These are phyloP conservation scores for Monosporozyma solicola DNA, from an alignment of 805 yeast species.

Conservation along the genomic window DNA sequence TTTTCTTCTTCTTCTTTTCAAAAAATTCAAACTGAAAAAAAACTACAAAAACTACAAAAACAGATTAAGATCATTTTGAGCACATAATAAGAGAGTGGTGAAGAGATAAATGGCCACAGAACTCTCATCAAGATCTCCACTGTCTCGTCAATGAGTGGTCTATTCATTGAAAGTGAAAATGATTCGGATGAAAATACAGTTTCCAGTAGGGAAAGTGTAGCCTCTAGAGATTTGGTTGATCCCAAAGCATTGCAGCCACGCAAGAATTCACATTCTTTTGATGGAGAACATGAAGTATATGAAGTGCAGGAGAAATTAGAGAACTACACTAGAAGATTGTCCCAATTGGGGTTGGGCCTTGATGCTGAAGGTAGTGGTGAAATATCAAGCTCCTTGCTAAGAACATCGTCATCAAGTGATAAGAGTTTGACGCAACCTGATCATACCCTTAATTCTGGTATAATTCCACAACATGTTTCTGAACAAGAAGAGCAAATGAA, in stretches of 20 bases:
- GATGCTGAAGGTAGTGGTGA: constrained; percentile 8
- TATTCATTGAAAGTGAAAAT: constrained; percentile 24
- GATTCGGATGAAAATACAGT: constrained; percentile 9
- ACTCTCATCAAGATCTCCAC: not conserved
- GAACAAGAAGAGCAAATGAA: not conserved
- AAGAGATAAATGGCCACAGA: not conserved
- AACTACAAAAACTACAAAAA: no score
- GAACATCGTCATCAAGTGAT: not conserved
- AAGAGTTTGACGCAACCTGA: not conserved
- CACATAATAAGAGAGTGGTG: not conserved
- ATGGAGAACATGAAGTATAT: not conserved
- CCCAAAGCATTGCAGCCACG: not conserved
- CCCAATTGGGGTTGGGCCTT: constrained; percentile 20
- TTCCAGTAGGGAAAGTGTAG: not conserved
- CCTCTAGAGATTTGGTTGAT: not conserved
- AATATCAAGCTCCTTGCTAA: not conserved
- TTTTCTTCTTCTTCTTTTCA: not conserved
- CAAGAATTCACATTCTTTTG: not conserved
- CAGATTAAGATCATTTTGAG: not conserved
- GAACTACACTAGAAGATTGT: constrained; percentile 19
- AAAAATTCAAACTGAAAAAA: not conserved
- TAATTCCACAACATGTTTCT: not conserved
- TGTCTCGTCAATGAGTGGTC: constrained; percentile 17
- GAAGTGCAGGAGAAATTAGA: constrained; percentile 19
- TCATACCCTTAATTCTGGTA: not conserved